These are phyloP conservation scores for Scutellaria galericulata DNA, from an alignment of 257 asterid species.

Conservation along the genomic window DNA sequence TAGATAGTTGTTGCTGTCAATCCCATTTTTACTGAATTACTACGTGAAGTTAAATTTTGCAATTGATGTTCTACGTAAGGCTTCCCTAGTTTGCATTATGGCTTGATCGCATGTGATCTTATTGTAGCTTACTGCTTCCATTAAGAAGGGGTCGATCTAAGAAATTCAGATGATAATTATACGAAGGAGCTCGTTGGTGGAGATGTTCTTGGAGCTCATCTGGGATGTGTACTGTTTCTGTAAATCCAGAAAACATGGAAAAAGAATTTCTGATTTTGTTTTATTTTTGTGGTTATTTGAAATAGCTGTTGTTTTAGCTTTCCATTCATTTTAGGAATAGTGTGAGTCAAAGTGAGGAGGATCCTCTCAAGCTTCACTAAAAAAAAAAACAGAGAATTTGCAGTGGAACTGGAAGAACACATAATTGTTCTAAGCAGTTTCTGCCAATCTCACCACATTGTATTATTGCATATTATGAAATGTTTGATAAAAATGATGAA, in stretches of 20 bases:
- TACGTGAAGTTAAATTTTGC: background rate
- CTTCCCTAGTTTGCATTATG: background rate
- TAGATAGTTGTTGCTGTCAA: background rate
- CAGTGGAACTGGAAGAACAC: constrained; percentile 13
- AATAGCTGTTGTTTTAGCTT: constrained; percentile 36
- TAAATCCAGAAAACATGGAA: constrained; percentile 47
- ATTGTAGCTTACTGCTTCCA: constrained; percentile 37
- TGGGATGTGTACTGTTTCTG: constrained; percentile 40
- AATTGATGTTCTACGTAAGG: background rate
- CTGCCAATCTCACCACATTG: constrained; percentile 23
- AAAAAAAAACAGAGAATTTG: background rate
- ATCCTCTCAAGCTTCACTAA: constrained; percentile 28
- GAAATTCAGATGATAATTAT: constrained; percentile 35
- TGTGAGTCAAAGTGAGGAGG: constrained; percentile 35
- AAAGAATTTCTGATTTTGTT: constrained; percentile 31
- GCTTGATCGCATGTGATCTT: constrained; percentile 1
- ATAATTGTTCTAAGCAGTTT: background rate
- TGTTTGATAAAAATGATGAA: constrained; percentile 30
- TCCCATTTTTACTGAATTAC: background rate
- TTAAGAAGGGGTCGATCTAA: constrained; percentile 35
- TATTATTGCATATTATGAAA: constrained; percentile 33
- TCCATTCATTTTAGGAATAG: constrained; percentile 38
- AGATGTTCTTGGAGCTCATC: constrained; percentile 37
- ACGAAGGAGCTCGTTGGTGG: constrained; percentile 33
- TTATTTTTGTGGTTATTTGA: constrained; percentile 20